Evolutionary conservation across 371 early-diverging fungal species (phyloP).

Genomic region (Mucor indicus): DNA sequence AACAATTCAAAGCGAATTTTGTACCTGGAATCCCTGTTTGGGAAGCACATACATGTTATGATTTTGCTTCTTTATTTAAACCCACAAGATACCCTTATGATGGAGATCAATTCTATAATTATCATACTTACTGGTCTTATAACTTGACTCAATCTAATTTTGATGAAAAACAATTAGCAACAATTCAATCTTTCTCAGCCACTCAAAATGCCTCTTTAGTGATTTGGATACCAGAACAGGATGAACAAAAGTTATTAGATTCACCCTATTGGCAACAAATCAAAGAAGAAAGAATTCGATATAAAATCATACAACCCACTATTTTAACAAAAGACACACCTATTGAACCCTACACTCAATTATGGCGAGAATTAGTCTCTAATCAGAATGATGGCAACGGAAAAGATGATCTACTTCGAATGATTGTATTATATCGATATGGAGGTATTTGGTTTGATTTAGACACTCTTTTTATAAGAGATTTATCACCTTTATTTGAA

Average conservation of each 20-base stretch:
- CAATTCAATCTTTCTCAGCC: conserved; percentile 40
- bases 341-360: conserved; percentile 9
- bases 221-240: conserved; percentile 39
- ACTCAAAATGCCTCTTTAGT: conserved; percentile 40
- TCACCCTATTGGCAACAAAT: conserved; percentile 23
- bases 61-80: conserved; percentile 37
- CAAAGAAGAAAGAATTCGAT: conserved; percentile 12
- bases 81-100: conserved; percentile 11
- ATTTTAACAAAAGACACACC: conserved; percentile 15
- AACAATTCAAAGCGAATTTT: conserved; percentile 23
- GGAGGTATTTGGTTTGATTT: conserved; percentile 56
- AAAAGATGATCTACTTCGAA: conserved; percentile 25
- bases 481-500: conserved; percentile 38
- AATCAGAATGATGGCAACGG: conserved; percentile 18
- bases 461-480: conserved; percentile 40
- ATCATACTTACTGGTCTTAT: conserved; percentile 40
- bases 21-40: conserved; percentile 39
- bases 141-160: conserved; percentile 13
- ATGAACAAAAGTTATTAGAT: conserved; percentile 12
- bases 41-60: conserved; percentile 47
- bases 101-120: conserved; percentile 21
- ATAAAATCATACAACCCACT: conserved; percentile 9
- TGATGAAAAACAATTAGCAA: conserved; percentile 32
- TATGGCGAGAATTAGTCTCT: conserved; percentile 16
- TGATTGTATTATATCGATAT: conserved; percentile 37